phyloP scores from a whole-genome alignment of 1,139 yeast genomes.

The Suhomyces panamericanus region DNA sequence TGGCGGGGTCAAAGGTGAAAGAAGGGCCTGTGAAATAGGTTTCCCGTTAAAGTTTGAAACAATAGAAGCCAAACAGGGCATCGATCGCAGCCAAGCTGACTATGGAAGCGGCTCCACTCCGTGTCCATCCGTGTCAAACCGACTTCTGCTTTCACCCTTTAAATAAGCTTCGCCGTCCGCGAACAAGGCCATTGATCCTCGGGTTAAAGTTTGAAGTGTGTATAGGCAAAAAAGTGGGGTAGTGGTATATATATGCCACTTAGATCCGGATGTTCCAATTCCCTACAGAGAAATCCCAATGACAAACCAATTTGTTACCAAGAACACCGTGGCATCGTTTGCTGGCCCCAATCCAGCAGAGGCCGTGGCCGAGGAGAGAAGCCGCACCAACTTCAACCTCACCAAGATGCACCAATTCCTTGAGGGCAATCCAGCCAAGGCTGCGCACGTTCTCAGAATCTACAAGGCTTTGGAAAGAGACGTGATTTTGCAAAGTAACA shows the following conservation, averaged over 20 bases:
- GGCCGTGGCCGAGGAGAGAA: slow-evolving; percentile 50
- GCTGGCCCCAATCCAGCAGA: slow-evolving; percentile 23
- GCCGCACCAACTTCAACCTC: slow-evolving; percentile 44
- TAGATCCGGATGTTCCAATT: neutral
- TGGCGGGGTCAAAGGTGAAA: no score
- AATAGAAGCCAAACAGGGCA: no score
- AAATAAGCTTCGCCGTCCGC: neutral
- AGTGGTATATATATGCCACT: slow-evolving; percentile 2
- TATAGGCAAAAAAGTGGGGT: slow-evolving; percentile 10
- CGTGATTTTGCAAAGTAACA: slow-evolving; percentile 50
- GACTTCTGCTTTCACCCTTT: no score
- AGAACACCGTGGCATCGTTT: slow-evolving; percentile 6
- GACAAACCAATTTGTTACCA: slow-evolving; percentile 1
- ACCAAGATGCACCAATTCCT: slow-evolving; percentile 39
- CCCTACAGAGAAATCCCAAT: neutral
- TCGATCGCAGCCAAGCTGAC: no score
- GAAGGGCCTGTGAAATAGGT: no score
- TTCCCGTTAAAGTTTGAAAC: no score
- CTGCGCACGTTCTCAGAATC: slow-evolving; percentile 46
- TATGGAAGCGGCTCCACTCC: neutral
- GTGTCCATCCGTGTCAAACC: neutral
- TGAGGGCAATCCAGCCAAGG: slow-evolving; percentile 52
- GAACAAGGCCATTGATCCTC: neutral
- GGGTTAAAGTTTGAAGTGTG: neutral
- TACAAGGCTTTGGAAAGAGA: slow-evolving; percentile 53